Evolutionary conservation across 805 yeast species (phyloP).

Genomic region (Starmerella apicola): DNA sequence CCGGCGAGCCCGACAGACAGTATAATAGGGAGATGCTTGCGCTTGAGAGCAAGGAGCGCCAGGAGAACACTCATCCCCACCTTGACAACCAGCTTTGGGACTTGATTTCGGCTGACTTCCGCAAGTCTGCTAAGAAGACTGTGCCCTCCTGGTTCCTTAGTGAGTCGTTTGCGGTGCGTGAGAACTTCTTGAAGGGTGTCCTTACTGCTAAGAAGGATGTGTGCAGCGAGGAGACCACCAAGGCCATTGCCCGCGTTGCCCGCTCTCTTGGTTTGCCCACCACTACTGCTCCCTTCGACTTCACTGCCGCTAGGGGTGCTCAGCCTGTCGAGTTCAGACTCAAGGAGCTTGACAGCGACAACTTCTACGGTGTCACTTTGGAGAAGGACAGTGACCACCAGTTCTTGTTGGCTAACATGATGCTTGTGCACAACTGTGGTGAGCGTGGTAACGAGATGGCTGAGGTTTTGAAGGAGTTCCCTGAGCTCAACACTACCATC

Average conservation of each 20-base stretch:
- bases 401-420: constrained; percentile 32
- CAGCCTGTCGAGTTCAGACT: neutral
- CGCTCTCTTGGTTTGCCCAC: constrained; percentile 35
- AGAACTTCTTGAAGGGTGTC: constrained; percentile 35
- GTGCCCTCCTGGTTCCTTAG: constrained; percentile 29
- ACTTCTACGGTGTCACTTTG: constrained; percentile 36
- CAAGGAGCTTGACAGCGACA: constrained; percentile 22
- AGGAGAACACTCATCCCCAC: neutral
- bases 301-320: constrained; percentile 19
- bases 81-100: constrained; percentile 5
- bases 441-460: constrained; percentile 99
- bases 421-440: constrained; percentile 40
- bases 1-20: neutral
- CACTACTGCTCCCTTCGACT: constrained; percentile 26
- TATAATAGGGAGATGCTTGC: neutral
- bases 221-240: constrained; percentile 26
- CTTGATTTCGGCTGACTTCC: constrained; percentile 16
- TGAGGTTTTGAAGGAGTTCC: constrained; percentile 98
- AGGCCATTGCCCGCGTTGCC: constrained; percentile 27
- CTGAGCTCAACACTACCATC: constrained; percentile 84
- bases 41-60: neutral
- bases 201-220: constrained; percentile 19
- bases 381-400: constrained; percentile 32
- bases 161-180: constrained; percentile 34
- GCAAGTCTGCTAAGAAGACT: constrained; percentile 23